Base-by-base conservation (phyloP, 305 asterid genomes). In the Solanum aculeatissimum region DNA sequence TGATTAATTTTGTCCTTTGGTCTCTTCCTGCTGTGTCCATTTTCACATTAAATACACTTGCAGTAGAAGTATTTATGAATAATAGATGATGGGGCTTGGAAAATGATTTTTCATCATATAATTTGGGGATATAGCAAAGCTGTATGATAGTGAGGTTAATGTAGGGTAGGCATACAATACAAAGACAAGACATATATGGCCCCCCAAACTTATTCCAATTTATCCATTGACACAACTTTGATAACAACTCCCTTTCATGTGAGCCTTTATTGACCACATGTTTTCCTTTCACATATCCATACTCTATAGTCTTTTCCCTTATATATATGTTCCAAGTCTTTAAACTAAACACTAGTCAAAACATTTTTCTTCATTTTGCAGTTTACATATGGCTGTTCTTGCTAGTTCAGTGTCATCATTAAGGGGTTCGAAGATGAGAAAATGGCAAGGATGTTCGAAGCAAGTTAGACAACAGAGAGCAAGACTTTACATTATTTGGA, bases 401-500 rank as follows among this genome's bases (percentile, higher is more conserved):
- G 47, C 82, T 9, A 77, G 19, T 74, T 55, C 86, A 13, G 16
- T 85, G 25, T 85, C 88, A 29, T 65, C 88, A 9, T 63, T 82
- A 14, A 85, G 88, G 85, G 72, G 87, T 71, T 84, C 87, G 0
- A 88, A 85, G 71, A 66, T 86, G n/a, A 74, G 86, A 63, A 83
- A 89, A 45, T 29, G 65, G 57, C 87, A 86, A 16, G 54, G 86
- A 58, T 82, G 91, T 78, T 85, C 91, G 7, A 90, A 90, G 87
- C 89, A 88, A 75, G 75, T 88, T 2, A 69, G 89, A 42, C 85
- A 88, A 68, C 91, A 88, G 51, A 84, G 88, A 55, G 90, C 91
- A 3, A 86, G 91, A 29, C 89, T 90, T 40, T 88, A 90, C 38
- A 90, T 90, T 88, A 88, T 90, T 23, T 88, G 92, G 92, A 90